Percentiles rank a stretch among this genome's conserved stretches.
phyloP scores from a whole-genome alignment of 176 grass and related monocot genomes.

The Cenchrus purpureus region DNA sequence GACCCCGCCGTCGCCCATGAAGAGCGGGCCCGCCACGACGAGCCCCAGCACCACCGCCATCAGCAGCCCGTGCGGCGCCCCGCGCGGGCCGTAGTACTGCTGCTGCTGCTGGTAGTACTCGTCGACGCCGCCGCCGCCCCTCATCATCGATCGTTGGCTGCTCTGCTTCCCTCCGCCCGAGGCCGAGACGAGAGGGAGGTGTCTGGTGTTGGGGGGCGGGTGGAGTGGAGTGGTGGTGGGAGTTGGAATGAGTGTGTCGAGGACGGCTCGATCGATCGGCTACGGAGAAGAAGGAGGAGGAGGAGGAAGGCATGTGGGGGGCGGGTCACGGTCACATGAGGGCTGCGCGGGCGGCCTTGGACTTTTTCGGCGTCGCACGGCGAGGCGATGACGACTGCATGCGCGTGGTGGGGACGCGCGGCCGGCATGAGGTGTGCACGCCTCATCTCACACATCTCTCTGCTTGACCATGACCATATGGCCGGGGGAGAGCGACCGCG shows the following conservation, averaged over 20 bases:
- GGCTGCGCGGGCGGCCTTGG: slow-evolving; percentile 8
- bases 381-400: not conserved
- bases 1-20: slow-evolving; percentile 62
- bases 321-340: slow-evolving; percentile 17
- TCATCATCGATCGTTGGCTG: not conserved
- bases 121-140: not conserved
- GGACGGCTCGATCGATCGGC: not conserved
- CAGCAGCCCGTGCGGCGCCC: slow-evolving; percentile 54
- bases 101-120: not conserved
- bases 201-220: not conserved
- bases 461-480: too few species aligned
- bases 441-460: too few species aligned
- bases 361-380: not conserved
- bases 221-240: not conserved
- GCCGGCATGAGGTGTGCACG: not conserved
- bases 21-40: slow-evolving; percentile 53
- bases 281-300: not conserved
- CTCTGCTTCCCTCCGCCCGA: too few species aligned
- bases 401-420: not conserved
- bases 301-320: not conserved
- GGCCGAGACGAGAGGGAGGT: too few species aligned
- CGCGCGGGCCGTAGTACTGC: slow-evolving; percentile 4
- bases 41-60: slow-evolving; percentile 66
- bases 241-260: slow-evolving; percentile 3
- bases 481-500: too few species aligned